Conservation (phyloP, 129 eudicot genomes). For the Tanacetum coccineum region DNA sequence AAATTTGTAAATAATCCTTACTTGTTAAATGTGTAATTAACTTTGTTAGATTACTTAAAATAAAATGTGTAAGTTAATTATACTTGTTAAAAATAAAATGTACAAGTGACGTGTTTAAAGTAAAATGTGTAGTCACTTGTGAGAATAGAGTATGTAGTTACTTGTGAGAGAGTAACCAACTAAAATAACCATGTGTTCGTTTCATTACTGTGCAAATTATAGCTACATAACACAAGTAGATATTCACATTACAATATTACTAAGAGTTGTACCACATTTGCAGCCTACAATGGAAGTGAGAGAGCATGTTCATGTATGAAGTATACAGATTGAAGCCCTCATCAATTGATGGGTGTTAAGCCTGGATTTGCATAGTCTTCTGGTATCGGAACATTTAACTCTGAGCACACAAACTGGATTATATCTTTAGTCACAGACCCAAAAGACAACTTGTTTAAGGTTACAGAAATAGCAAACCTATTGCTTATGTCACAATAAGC, state of each 20-base stretch:
- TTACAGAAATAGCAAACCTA: constrained; percentile 79
- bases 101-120: no score
- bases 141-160: no score
- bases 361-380: constrained; percentile 41
- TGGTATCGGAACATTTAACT: constrained; percentile 63
- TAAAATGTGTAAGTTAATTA: no score
- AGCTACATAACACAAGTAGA: constrained; percentile 14
- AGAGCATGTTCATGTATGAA: constrained; percentile 1
- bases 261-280: not conserved
- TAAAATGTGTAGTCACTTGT: no score
- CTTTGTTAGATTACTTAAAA: no score
- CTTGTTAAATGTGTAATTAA: no score
- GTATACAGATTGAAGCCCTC: constrained; percentile 18
- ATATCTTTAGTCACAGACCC: constrained; percentile 78
- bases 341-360: constrained; percentile 27
- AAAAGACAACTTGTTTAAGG: constrained; percentile 74
- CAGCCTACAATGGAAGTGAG: not conserved
- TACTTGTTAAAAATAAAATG: no score
- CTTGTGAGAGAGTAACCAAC: no score
- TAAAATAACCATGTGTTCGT: not conserved
- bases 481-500: constrained; percentile 65
- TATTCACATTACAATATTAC: no score
- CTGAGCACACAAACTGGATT: constrained; percentile 72
- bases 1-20: no score
- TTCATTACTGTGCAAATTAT: constrained; percentile 1